Base-by-base conservation (phyloP, 73 alveolate genomes). In the Tetrahymena elliotti region DNA sequence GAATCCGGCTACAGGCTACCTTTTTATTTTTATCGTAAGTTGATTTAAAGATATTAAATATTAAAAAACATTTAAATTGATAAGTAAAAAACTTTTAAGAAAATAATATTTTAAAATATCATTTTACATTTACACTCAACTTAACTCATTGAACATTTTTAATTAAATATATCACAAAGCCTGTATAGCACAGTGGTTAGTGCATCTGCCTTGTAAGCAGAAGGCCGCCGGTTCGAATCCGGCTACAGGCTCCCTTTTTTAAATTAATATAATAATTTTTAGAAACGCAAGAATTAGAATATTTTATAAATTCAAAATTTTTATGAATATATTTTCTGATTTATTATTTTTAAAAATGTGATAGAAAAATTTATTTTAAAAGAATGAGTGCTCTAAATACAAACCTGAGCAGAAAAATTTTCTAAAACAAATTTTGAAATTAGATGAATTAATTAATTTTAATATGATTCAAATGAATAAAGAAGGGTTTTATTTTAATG, bases 131-230 rank as follows among this genome's bases (percentile, higher is more conserved):
- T 41, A 41, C 54, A 47, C 31, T 8, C 82, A 47, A 47, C 20
- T 47, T 47, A 47, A 47, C 82, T 47, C 82, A 47, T 68, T 31
- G 36, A 18, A 68, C 16, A 68, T 68, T 68, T 27, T 8, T 0
- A 24, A 7, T 68, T 68, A 68, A 31, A 24, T 68, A 68, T 68
- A 68, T 27, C 88, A 68, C 88, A 68, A n/a, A 68, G 88, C 88
- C 88, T 68, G 88, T 68, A 68, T 68, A 68, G 88, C 88, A 68
- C 88, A 68, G 88, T 68, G 88, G 88, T 68, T 68, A 68, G 88
- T 68, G 88, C 88, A 68, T 68, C 88, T 68, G 88, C 88, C 88
- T 68, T 68, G 88, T 68, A 68, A 68, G 88, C 88, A 68, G 88
- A 68, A 68, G 88, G 88, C 88, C 88, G 88, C 88, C 88, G 36